Base-by-base conservation (phyloP, 108 stramenopile genomes). In the Aurantiochytrium sp. region DNA sequence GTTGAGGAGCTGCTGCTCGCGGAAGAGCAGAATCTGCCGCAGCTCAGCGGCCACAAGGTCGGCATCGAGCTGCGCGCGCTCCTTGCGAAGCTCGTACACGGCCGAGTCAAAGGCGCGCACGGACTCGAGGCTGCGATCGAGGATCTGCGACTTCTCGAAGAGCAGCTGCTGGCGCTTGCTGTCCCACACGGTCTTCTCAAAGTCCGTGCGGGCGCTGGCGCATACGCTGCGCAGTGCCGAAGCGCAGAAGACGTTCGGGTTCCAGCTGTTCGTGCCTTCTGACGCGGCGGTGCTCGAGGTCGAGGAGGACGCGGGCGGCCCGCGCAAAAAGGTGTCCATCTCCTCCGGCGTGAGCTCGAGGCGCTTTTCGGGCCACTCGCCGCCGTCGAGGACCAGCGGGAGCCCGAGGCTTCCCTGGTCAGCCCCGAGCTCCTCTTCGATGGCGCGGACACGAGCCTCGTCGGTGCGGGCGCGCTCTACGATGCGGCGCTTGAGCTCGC, bases 11-110 rank as follows among this genome's bases (percentile, higher is more conserved):
- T 86, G 86, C 48, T 91, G 89, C 85, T 94, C 94, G 81, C 91
- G 86, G 17, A 42, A 37, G 15, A 94, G 81, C 6, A 92, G 88
- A 37, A 93, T 39, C 41, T 92, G 55, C 50, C 92, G 89, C 12
- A 93, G 68, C 85, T 93, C 93, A 2, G 90, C 90, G 21, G 91
- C 86, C 88, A 91, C 91, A 27, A 94, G 89, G 50, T 93, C 87
- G n/a, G 86, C 86, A 4, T 87, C 73, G 8, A 93, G 54, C 12
- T 55, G 65, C 50, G 91, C 37, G 48, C 91, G 37, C 68, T 94
- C 94, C 37, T 69, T 69, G 36, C 93, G 68, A 34, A 94, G 90
- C 54, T 91, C 89, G 50, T 89, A 85, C 36, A 94, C 54, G 24
- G 89, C 90, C 24, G 68, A 86, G 27, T 93, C 92, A 52, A 94